A percentile compares a stretch with the other conserved stretches of the same genome.
phyloP scores from a whole-genome alignment of 179 eudicot species.

The Actinidia chinensis region DNA sequence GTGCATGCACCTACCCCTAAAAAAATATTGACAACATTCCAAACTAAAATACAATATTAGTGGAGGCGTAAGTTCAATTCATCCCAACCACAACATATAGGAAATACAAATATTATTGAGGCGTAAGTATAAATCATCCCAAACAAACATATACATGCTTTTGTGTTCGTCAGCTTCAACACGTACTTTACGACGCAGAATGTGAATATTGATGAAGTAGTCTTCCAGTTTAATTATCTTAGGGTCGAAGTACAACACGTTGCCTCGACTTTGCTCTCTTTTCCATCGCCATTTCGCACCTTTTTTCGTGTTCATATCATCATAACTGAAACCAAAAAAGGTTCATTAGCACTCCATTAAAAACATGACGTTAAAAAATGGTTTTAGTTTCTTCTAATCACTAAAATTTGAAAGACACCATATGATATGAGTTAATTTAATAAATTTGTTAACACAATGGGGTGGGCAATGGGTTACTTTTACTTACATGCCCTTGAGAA shows the following conservation, averaged over 20 bases:
- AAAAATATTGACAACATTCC: too few relatives aligned
- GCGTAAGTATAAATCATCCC: neutral
- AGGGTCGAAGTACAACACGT: conserved; percentile 76
- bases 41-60: too few relatives aligned
- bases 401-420: too few relatives aligned
- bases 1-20: too few relatives aligned
- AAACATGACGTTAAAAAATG: neutral
- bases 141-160: neutral
- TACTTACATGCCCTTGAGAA: conserved; percentile 82
- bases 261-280: conserved; percentile 40
- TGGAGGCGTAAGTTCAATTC: too few relatives aligned
- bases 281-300: conserved; percentile 47
- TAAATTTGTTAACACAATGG: too few relatives aligned
- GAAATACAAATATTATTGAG: neutral
- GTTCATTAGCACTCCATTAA: neutral
- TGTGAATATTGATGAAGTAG: conserved; percentile 58
- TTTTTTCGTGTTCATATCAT: conserved; percentile 69
- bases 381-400: neutral
- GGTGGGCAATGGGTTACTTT: too few relatives aligned
- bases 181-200: conserved; percentile 62
- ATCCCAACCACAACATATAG: too few relatives aligned
- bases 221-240: conserved; percentile 68
- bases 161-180: conserved; percentile 29
- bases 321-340: conserved; percentile 36
- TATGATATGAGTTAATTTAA: too few relatives aligned